A percentile compares a stretch with the other conserved stretches of the same genome.
Conservation (phyloP, 1,139 yeast species). For the Diutina mesorugosa region DNA sequence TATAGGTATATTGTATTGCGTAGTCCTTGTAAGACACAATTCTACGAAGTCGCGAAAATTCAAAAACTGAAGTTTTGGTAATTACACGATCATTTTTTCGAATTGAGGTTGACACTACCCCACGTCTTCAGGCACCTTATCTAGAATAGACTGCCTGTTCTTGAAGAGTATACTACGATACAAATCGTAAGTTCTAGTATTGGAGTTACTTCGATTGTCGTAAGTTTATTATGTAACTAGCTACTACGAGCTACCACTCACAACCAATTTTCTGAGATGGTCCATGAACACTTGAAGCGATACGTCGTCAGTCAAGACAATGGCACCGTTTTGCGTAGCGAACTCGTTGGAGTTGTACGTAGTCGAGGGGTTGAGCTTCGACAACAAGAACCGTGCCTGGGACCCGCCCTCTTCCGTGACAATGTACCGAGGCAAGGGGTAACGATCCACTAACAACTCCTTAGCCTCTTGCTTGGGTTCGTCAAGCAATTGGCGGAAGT, state of each 20-base stretch:
- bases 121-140: too few relatives aligned
- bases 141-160: too few relatives aligned
- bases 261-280: constrained; percentile 77
- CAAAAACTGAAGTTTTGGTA: too few relatives aligned
- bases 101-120: too few relatives aligned
- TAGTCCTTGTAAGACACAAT: too few relatives aligned
- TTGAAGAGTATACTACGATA: too few relatives aligned
- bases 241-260: constrained; percentile 9
- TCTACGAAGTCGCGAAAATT: too few relatives aligned
- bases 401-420: constrained; percentile 98
- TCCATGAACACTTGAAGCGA: constrained; percentile 85
- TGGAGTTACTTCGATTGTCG: neutral
- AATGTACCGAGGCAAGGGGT: constrained; percentile 92
- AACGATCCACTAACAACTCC: constrained; percentile 78
- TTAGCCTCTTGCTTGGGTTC: constrained; percentile 93
- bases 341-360: constrained; percentile 55
- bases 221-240: neutral
- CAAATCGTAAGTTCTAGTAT: neutral
- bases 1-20: too few relatives aligned
- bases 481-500: constrained; percentile 74
- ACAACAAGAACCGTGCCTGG: constrained; percentile 91
- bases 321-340: constrained; percentile 43
- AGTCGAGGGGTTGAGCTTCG: constrained; percentile 88
- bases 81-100: too few relatives aligned
- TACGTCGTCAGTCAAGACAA: constrained; percentile 91